Base-by-base conservation (phyloP, 164 flowering plant species). In the Warburgia ugandensis region DNA sequence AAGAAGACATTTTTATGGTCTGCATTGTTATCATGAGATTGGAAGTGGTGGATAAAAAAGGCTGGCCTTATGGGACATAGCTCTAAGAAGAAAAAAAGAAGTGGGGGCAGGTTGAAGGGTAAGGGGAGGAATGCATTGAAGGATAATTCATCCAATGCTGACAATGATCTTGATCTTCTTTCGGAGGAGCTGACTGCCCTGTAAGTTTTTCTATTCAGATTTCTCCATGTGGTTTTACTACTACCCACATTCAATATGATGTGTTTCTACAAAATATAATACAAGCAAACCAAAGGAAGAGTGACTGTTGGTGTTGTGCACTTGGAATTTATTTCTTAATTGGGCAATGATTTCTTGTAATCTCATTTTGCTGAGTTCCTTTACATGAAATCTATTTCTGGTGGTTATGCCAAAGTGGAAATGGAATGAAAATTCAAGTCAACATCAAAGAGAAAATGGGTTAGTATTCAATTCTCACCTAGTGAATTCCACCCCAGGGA, bases 131-230 rank as follows among this genome's bases (percentile, higher is more conserved):
- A 42, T 32, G 59, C 66, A 25, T 61, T 70, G 9, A 68, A 74
- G 57, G 81, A 80, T 38, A 73, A 68, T 47, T 43, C 41, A 37
- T 62, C 71, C 26, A 48, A 46, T 45, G 59, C 46, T 3, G 65
- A 37, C 48, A 74, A 61, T 19, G 60, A 59, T 22, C 27, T 44
- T n/a, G 79, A 74, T 35, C 48, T 73, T 39, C 48, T 80, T 10
- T 42, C 75, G 0, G 86, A 80, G 57, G 86, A 80, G 55, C 53
- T 80, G 37, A 75, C 84, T 19, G 86, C 76, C 17, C 43, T 81
- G 82, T 77, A 62, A 65, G 72, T 56, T 9, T n/a, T 43, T 13
- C 19, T 41, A 6, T 45, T 7, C 19, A 3, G 11, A 3, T 19
- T 2, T 45, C 20, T 29, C 17, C 26, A 33, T 32, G 38, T 30